Evolutionary conservation across 2,329 filamentous ascomycete species (phyloP), one percentile per base, ranked within the genome.

Genomic region (Calonectria montana): DNA sequence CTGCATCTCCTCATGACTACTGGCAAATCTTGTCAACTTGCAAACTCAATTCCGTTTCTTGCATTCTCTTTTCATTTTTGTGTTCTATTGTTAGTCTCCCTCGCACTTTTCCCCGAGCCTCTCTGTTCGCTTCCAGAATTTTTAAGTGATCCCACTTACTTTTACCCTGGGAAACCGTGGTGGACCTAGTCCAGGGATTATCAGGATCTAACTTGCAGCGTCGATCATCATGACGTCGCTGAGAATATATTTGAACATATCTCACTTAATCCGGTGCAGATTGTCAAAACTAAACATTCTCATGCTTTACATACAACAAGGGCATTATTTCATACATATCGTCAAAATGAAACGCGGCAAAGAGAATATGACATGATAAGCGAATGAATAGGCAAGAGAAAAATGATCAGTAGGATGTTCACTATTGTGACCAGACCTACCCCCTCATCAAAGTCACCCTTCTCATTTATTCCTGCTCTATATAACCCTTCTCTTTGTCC

Each of bases 221-320:
- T 41, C 59, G 59, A 71, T 69, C 69, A 50, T 35, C 18, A 71
- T 71, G 57, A 71, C 69, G 65, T 71, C 69, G 69, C 31, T 29
- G 13, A 62, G 39, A 31, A 41, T 47, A 18, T 25, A 29, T 61
- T 37, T 29, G 18, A 31, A 25, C 57, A 12, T 7, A 27, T 66
- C 45, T 16, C 39, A 63, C 10, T 15, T 25, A 27, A 35, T 27
- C 31, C 25, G 16, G n/a, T 35, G 27, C 21, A 47, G 27, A 35
- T 15, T 12, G n/a, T 55, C n/a, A 27, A 65, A 48, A 59, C 39
- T 23, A 35, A 37, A 59, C 31, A 15, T 15, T 12, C 23, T 16
- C 2, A 5, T 39, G 35, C 25, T 39, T 59, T 25, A 18, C 2
- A 59, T 57, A 37, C 50, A 57, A 23, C 13, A 12, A 15, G 10